Evolutionary conservation across 257 asterid species (phyloP).

Genomic region (Solanum chilense): DNA sequence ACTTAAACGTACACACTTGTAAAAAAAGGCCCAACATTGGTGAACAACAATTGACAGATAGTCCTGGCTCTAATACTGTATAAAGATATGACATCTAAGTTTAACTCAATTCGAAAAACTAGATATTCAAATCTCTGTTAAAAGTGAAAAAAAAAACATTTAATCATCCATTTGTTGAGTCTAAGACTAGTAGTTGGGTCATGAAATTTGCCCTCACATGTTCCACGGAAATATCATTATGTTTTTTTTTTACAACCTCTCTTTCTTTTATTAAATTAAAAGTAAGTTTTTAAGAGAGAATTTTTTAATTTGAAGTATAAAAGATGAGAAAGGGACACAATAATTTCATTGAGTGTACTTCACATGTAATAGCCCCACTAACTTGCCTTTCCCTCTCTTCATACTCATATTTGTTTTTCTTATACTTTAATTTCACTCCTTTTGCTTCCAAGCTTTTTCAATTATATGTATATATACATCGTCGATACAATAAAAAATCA

Average conservation of each 20-base stretch:
- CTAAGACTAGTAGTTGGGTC: background rate
- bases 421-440: background rate
- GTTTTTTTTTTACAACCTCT: background rate
- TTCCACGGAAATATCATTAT: background rate
- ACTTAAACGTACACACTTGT: too few species aligned
- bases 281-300: background rate
- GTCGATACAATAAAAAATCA: background rate
- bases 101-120: too few species aligned
- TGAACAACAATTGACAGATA: too few species aligned
- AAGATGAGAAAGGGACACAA: background rate
- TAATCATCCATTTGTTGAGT: background rate
- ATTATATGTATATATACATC: background rate
- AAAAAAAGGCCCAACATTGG: too few species aligned
- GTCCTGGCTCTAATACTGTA: accelerated
- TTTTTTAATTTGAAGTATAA: background rate
- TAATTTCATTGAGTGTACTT: background rate
- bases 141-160: background rate
- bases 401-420: background rate
- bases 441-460: background rate
- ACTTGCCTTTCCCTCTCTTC: background rate
- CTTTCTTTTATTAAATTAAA: background rate
- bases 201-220: background rate
- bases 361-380: background rate
- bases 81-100: too few species aligned
- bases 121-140: background rate